Evolutionary conservation across 192 early-diverging fungal species (phyloP).

Genomic region (Coemansia umbellata): DNA sequence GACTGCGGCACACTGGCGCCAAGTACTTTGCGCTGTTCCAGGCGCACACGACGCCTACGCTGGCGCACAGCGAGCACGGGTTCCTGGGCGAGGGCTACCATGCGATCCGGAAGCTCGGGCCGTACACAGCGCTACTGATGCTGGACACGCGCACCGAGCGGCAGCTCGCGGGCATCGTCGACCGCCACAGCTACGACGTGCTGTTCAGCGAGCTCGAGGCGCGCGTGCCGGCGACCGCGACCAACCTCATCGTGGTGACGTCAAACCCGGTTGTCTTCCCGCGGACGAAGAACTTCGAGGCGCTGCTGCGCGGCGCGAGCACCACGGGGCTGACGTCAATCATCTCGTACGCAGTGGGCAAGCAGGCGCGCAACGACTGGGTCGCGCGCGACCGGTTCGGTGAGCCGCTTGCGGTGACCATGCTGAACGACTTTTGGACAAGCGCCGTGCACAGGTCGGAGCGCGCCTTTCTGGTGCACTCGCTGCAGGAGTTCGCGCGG

Average conservation of each 20-base stretch:
- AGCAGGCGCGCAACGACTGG: conserved; percentile 44
- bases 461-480: conserved; percentile 58
- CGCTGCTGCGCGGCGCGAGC: conserved; percentile 57
- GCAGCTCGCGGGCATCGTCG: conserved; percentile 58
- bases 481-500: conserved; percentile 64
- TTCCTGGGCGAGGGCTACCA: conserved; percentile 55
- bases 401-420: conserved; percentile 70
- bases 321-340: conserved; percentile 45
- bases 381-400: conserved; percentile 61
- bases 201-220: conserved; percentile 55
- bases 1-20: conserved; percentile 62
- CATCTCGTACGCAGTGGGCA: conserved; percentile 38
- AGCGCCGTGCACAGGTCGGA: conserved; percentile 62
- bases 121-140: conserved; percentile 61
- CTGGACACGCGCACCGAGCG: conserved; percentile 76
- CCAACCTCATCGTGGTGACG: conserved; percentile 65
- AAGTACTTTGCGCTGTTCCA: conserved; percentile 84
- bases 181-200: conserved; percentile 58
- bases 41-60: conserved; percentile 63
- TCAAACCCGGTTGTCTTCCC: conserved; percentile 75
- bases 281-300: conserved; percentile 64
- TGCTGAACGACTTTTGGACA: conserved; percentile 74
- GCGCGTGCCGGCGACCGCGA: conserved; percentile 54
- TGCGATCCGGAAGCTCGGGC: conserved; percentile 64
- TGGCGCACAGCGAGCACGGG: conserved; percentile 56